Conservation (phyloP, 2,329 filamentous ascomycete genomes). For the Herpomyces periplanetae region DNA sequence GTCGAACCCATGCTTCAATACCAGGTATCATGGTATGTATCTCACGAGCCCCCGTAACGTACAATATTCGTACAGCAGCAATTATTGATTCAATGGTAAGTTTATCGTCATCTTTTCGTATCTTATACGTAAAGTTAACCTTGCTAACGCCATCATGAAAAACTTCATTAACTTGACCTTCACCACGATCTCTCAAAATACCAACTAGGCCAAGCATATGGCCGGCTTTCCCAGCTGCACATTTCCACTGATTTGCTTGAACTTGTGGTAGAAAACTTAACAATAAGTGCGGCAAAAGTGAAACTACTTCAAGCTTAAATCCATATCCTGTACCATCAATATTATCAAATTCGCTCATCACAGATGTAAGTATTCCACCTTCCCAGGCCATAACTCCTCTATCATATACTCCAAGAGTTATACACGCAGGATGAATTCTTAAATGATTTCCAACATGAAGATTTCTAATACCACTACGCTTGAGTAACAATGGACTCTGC, state of each 20-base stretch:
- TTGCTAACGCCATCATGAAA: constrained; percentile 20
- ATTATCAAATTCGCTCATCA: constrained; percentile 39
- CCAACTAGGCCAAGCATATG: constrained; percentile 31
- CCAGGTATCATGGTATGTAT: constrained; percentile 25
- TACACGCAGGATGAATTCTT: constrained; percentile 29
- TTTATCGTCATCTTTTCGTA: constrained; percentile 27
- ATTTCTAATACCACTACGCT: constrained; percentile 42
- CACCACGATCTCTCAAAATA: constrained; percentile 31
- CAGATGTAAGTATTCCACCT: constrained; percentile 38
- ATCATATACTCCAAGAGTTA: constrained; percentile 19
- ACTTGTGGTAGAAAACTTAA: constrained; percentile 23
- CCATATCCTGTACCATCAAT: constrained; percentile 45
- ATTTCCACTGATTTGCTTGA: constrained; percentile 28
- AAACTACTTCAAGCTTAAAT: constrained; percentile 30
- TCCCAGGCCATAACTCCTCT: constrained; percentile 21
- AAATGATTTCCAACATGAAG: constrained; percentile 43
- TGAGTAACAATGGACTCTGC: constrained; percentile 32
- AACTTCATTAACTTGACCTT: constrained; percentile 32
- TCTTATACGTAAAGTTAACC: constrained; percentile 28
- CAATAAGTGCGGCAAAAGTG: constrained; percentile 17
- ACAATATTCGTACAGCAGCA: constrained; percentile 32
- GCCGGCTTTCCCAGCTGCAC: constrained; percentile 22
- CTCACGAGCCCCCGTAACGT: constrained; percentile 37
- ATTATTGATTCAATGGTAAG: constrained; percentile 30
- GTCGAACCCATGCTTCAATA: constrained; percentile 21